These are phyloP conservation scores for Chaetomiaceae sp. DNA, from an alignment of 2,329 filamentous ascomycete genomes.

Conservation along the genomic window DNA sequence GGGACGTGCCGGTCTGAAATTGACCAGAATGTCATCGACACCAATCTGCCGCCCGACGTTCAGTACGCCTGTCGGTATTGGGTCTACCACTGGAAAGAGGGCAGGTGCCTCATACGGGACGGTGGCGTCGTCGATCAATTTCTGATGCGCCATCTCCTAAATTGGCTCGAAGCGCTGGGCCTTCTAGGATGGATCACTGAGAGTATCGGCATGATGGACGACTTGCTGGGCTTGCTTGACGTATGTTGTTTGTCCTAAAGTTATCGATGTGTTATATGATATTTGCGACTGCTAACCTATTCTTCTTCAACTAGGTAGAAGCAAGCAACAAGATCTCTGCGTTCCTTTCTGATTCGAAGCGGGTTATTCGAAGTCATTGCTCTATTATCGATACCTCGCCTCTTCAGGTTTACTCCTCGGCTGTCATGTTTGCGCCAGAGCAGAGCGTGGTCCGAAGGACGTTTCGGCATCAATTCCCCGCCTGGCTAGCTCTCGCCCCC, in stretches of 20 bases:
- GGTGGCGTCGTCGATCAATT: conserved; percentile 29
- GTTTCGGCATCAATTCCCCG: conserved; percentile 7
- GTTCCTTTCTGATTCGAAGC: conserved; percentile 2
- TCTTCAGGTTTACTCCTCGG: conserved; percentile 21
- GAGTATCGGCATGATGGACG: conserved; percentile 9
- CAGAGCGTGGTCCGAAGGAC: conserved; percentile 15
- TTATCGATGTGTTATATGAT: no score
- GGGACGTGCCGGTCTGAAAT: conserved; percentile 24
- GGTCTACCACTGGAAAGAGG: conserved; percentile 28
- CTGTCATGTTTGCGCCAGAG: conserved; percentile 23
- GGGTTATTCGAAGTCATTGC: conserved; percentile 5
- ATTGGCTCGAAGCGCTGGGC: conserved; percentile 37
- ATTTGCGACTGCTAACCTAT: not conserved
- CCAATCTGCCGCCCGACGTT: conserved; percentile 26
- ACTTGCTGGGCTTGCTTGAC: conserved; percentile 13
- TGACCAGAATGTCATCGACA: conserved; percentile 19
- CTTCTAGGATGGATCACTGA: conserved; percentile 26
- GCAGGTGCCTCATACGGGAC: conserved; percentile 25
- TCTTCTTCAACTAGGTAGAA: not conserved
- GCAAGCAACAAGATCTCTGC: not conserved
- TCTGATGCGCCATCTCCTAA: conserved; percentile 33
- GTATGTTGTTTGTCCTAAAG: conserved; percentile 13
- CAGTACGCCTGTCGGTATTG: conserved; percentile 37
- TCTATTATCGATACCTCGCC: conserved; percentile 6
- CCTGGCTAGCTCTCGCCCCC: not conserved